A percentile compares a stretch with the other conserved stretches of the same genome.
Conservation (phyloP, 2,329 filamentous ascomycete species). For the Metarhizium anisopliae region DNA sequence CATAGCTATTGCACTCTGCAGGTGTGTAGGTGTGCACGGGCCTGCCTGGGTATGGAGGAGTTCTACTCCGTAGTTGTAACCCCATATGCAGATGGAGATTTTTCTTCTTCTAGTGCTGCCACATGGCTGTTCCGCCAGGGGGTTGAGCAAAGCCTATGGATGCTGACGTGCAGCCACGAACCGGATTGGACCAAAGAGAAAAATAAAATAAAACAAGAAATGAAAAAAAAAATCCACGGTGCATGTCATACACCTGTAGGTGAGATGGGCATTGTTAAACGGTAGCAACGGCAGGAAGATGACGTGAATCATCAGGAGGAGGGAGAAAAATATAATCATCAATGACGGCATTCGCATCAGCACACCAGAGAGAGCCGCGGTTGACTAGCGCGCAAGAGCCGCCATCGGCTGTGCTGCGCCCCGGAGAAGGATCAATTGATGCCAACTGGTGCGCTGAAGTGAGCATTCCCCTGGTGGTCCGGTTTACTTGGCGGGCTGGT, state of each 20-base stretch:
- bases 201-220: background rate
- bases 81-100: too few relatives aligned
- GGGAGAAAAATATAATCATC: background rate
- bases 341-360: background rate
- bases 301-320: background rate
- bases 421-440: background rate
- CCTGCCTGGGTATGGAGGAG: too few relatives aligned
- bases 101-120: too few relatives aligned
- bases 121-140: background rate
- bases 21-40: too few relatives aligned
- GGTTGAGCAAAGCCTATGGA: background rate
- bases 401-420: background rate
- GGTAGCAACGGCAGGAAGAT: background rate
- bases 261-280: background rate
- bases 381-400: background rate
- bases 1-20: too few relatives aligned
- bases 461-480: too few relatives aligned
- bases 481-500: too few relatives aligned
- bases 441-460: background rate
- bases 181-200: background rate
- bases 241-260: background rate
- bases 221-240: background rate
- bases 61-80: too few relatives aligned
- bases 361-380: background rate
- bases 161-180: background rate